Conservation (phyloP, 371 early-diverging fungal species). For the Mortierella sp. region DNA sequence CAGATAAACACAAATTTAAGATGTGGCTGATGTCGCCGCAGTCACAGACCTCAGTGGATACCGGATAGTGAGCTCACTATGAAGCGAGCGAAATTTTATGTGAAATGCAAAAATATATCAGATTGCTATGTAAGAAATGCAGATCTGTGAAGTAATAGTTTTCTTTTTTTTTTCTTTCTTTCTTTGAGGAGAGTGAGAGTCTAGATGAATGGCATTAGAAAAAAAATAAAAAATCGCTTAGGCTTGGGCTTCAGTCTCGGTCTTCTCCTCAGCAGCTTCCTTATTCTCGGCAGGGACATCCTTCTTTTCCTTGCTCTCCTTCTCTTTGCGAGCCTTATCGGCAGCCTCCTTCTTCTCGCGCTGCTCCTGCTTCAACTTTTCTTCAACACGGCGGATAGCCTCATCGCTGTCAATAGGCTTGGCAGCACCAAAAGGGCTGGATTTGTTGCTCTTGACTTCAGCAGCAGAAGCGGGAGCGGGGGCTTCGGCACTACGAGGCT, state of each 20-base stretch:
- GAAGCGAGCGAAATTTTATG: too few species aligned
- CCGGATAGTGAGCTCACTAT: too few species aligned
- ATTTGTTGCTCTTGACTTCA: conserved; percentile 56
- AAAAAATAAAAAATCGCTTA: conserved; percentile 7
- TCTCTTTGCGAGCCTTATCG: conserved; percentile 45
- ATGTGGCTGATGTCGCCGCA: conserved; percentile 14
- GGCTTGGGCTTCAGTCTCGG: conserved; percentile 32
- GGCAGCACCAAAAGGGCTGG: conserved; percentile 89
- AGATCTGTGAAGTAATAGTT: not conserved
- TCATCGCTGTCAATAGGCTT: conserved; percentile 82
- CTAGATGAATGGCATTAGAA: not conserved
- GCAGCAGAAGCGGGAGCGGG: conserved; percentile 33
- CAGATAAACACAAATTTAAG: not conserved
- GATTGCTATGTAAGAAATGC: not conserved
- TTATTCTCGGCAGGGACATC: conserved; percentile 25
- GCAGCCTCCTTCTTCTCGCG: conserved; percentile 54
- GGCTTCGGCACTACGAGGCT: conserved; percentile 73
- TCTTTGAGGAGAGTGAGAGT: not conserved
- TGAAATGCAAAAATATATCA: too few species aligned
- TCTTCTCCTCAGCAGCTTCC: conserved; percentile 19
- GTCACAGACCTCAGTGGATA: too few species aligned
- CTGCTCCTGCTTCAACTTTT: conserved; percentile 76
- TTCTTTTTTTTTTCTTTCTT: conserved; percentile 5
- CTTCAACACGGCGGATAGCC: conserved; percentile 78
- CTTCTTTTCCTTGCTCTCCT: conserved; percentile 42